Evolutionary conservation across 192 early-diverging fungal species (phyloP).

Genomic region (Podila epigama): DNA sequence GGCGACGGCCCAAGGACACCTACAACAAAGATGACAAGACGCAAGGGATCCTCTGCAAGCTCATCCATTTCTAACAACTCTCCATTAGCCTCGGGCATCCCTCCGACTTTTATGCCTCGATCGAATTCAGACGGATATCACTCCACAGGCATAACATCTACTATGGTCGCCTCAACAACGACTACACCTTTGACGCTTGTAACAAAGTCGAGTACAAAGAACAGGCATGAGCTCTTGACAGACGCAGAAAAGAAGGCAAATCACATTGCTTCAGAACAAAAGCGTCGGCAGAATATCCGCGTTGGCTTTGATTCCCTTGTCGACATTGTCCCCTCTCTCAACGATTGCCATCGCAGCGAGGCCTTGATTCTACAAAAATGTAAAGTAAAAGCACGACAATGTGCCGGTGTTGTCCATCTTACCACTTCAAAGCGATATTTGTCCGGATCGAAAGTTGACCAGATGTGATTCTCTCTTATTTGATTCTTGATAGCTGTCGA

Average conservation of each 20-base stretch:
- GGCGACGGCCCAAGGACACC: neutral
- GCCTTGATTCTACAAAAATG: constrained; percentile 86
- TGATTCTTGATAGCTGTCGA: constrained; percentile 65
- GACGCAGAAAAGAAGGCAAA: constrained; percentile 94
- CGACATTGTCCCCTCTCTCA: constrained; percentile 85
- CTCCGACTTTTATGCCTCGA: no score
- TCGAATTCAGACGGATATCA: no score
- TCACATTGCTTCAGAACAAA: constrained; percentile 96
- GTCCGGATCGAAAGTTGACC: neutral
- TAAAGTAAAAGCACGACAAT: constrained; percentile 26
- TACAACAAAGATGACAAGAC: neutral
- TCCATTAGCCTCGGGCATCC: neutral
- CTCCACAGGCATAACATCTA: no score
- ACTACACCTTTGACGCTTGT: constrained; percentile 4
- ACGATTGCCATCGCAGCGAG: constrained; percentile 83
- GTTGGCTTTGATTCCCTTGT: constrained; percentile 90
- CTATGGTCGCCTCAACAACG: constrained; percentile 5
- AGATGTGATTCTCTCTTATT: neutral
- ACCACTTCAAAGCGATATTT: neutral
- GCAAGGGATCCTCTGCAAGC: neutral
- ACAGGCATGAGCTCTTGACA: constrained; percentile 76
- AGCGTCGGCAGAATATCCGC: constrained; percentile 90
- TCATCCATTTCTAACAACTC: neutral
- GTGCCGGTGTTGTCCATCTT: neutral
- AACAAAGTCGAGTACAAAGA: neutral